Conservation (phyloP, 805 yeast genomes). For the Wickerhamiella nectarea region DNA sequence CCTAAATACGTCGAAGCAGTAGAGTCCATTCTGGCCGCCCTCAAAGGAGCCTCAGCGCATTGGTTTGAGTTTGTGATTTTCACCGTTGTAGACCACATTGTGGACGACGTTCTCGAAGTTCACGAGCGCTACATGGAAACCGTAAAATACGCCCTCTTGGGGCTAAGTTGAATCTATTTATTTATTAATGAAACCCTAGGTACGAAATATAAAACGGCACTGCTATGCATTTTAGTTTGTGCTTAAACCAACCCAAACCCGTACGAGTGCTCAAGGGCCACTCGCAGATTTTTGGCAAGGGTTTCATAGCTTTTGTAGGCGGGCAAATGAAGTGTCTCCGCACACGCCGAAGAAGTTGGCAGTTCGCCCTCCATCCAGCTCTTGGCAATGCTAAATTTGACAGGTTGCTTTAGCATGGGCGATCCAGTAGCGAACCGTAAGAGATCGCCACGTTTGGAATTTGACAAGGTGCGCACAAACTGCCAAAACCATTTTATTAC, state of each 20-base stretch:
- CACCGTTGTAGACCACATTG: constrained; percentile 1
- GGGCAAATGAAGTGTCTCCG: constrained; percentile 95
- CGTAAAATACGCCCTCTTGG: neutral
- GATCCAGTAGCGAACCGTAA: constrained; percentile 98
- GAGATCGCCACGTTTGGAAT: constrained; percentile 88
- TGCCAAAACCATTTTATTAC: constrained; percentile 98
- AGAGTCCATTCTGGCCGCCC: neutral
- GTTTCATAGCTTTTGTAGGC: constrained; percentile 75
- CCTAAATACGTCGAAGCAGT: constrained; percentile 4
- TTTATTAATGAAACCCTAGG: neutral
- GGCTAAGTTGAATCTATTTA: neutral
- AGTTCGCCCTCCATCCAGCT: constrained; percentile 86
- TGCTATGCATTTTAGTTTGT: neutral
- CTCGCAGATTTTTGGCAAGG: constrained; percentile 74
- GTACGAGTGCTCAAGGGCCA: constrained; percentile 67
- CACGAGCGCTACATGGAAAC: constrained; percentile 6
- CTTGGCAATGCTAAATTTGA: constrained; percentile 95
- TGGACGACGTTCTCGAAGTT: constrained; percentile 7
- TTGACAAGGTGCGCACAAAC: constrained; percentile 84
- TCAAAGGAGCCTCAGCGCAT: neutral
- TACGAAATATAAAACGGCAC: too few relatives aligned
- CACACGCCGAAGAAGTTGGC: constrained; percentile 97
- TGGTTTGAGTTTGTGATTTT: constrained; percentile 10
- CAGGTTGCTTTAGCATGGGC: constrained; percentile 94
- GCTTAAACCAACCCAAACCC: neutral